Evolutionary conservation across 441 rosid species (phyloP), one percentile per base, ranked within the genome.

Genomic region (Rhodomyrtus psidioides): DNA sequence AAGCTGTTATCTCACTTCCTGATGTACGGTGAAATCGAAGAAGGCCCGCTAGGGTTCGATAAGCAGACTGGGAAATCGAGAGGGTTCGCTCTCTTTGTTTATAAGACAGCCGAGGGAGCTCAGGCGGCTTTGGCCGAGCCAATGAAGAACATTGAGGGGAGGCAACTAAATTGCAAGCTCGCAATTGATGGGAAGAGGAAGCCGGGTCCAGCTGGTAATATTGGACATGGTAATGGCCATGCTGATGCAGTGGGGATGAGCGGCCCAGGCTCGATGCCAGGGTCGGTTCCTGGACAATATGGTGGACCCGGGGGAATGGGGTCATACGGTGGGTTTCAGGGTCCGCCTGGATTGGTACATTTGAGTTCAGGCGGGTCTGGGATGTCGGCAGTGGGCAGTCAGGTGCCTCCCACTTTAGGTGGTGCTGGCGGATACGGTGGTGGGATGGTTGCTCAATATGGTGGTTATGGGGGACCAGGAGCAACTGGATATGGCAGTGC

Each of bases 181-280:
- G 98, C 98, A 26, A 93, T 90, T 81, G 97, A 95, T 53, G 95
- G 96, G 55, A 94, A 94, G 93, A 94, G 91, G 87, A 87, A 87
- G 86, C 83, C 54, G 21, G 86, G 83, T 16, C 58, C 83, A 74
- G 51, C 27, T 44, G 51, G 51, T 9, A 93, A 93, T 90, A 51
- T 42, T 42, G 81, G 81, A 42, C 81, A 49, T 74, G 81, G 79
- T 60, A 84, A 83, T 79, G 94, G 91, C 27, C 87, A 85, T 83
- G 81, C 76, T 39, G 89, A 83, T 26, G 91, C 89, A 79, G 93
- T 91, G 88, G 95, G 91, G 65, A 91, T 91, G 91, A 91, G 95
- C 6, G 93, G 86, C 82, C 91, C 91, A 27, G 86, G 90, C 21
- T 75, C 88, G 44, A 60, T 83, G 27, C 85, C 82, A n/a, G 92